Conservation (phyloP, 495 filamentous ascomycete species). For the Penicillium herquei region DNA sequence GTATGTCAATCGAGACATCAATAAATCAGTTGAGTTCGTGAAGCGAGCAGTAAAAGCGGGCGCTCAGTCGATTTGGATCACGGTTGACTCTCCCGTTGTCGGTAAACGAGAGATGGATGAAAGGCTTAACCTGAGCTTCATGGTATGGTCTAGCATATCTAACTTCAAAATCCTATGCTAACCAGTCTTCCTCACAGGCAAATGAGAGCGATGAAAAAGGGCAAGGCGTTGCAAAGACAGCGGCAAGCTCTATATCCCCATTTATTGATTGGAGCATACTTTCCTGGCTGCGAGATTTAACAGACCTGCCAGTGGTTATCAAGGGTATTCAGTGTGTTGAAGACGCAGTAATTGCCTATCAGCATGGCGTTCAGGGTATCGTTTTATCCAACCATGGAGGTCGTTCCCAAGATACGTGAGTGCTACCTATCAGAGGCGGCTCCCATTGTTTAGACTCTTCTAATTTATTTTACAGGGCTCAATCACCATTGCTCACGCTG, state of each 20-base stretch:
- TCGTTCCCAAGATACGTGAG: constrained; percentile 44
- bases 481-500: constrained; percentile 68
- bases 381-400: constrained; percentile 60
- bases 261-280: constrained; percentile 77
- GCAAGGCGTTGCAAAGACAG: constrained; percentile 73
- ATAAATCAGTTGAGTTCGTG: constrained; percentile 73
- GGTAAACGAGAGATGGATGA: constrained; percentile 64
- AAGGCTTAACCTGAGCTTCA: constrained; percentile 53
- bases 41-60: constrained; percentile 73
- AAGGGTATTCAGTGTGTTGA: constrained; percentile 90
- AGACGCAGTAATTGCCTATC: constrained; percentile 73
- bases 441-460: no score
- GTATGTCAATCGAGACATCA: constrained; percentile 83
- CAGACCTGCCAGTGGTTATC: constrained; percentile 80
- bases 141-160: not conserved
- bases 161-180: not conserved
- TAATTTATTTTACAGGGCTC: constrained; percentile 54
- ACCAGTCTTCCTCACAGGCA: constrained; percentile 1
- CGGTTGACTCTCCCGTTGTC: constrained; percentile 63
- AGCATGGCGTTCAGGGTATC: constrained; percentile 75
- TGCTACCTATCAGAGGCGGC: no score
- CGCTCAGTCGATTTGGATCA: constrained; percentile 70
- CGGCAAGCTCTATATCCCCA: constrained; percentile 82
- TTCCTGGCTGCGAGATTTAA: constrained; percentile 74
- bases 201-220: constrained; percentile 15